These are phyloP conservation scores for Lodderomyces oxycetoniae DNA, from an alignment of 1,139 yeast species.

Conservation along the genomic window DNA sequence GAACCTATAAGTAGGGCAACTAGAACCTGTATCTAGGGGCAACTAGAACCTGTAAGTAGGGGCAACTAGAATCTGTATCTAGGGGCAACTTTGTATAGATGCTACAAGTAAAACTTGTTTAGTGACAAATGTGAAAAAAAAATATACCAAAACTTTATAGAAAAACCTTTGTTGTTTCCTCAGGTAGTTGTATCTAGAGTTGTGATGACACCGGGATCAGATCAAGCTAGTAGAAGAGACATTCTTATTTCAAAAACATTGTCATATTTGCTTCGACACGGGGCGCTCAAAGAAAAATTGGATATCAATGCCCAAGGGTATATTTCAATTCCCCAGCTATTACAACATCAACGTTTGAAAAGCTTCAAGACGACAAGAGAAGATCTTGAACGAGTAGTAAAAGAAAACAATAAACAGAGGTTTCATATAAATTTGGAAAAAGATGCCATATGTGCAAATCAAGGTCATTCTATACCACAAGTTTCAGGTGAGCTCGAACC, in stretches of 20 bases:
- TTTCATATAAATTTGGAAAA: conserved; percentile 37
- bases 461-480: conserved; percentile 73
- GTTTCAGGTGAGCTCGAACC: conserved; percentile 36
- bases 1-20: no score
- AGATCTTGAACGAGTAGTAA: conserved; percentile 61
- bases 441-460: conserved; percentile 70
- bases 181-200: no score
- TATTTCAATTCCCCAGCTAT: conserved; percentile 48
- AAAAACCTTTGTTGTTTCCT: not conserved
- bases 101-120: not conserved
- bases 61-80: no score
- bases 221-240: conserved; percentile 39
- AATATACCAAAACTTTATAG: not conserved
- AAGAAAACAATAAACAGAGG: conserved; percentile 63
- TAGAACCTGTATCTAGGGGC: no score
- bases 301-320: conserved; percentile 66
- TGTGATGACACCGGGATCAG: conserved; percentile 1
- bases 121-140: not conserved
- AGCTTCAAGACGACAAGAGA: conserved; percentile 47
- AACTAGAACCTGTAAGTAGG: no score
- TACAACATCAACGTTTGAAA: conserved; percentile 57
- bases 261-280: conserved; percentile 76
- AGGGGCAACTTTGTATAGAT: no score
- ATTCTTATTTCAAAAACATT: conserved; percentile 65
- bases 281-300: conserved; percentile 68